Evolutionary conservation across 257 asterid genomes (phyloP).

Genomic region (Solanum chilense): DNA sequence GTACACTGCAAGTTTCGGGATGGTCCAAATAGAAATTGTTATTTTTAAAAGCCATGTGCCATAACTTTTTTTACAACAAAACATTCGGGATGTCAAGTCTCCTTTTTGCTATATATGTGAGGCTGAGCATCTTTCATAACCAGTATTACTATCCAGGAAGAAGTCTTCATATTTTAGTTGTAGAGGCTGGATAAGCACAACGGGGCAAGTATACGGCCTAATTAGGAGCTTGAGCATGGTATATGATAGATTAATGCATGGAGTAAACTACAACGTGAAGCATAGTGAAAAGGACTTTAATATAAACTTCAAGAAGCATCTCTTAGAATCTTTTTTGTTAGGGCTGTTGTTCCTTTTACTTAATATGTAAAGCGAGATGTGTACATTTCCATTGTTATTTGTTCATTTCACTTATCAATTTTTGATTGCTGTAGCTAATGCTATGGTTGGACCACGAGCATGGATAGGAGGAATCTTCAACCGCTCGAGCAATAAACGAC

Average conservation of each 20-base stretch:
- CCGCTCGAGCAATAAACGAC: constrained; percentile 50
- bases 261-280: background rate
- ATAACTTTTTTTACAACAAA: background rate
- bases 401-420: background rate
- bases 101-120: background rate
- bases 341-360: background rate
- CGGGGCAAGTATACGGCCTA: background rate
- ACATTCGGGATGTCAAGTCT: background rate
- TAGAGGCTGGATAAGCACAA: background rate
- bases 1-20: background rate
- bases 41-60: background rate
- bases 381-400: background rate
- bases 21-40: background rate
- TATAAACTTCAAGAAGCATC: background rate
- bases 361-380: background rate
- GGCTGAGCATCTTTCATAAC: background rate
- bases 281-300: background rate
- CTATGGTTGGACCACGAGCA: constrained; percentile 96
- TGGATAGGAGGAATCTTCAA: constrained; percentile 88
- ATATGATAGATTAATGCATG: background rate
- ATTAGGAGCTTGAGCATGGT: background rate
- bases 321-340: background rate
- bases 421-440: constrained; percentile 55
- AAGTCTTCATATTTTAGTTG: background rate
- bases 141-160: background rate